Evolutionary conservation across 1,284 basidiomycete species (phyloP), one percentile per base, ranked within the genome.

Genomic region (Puccinia triticina): DNA sequence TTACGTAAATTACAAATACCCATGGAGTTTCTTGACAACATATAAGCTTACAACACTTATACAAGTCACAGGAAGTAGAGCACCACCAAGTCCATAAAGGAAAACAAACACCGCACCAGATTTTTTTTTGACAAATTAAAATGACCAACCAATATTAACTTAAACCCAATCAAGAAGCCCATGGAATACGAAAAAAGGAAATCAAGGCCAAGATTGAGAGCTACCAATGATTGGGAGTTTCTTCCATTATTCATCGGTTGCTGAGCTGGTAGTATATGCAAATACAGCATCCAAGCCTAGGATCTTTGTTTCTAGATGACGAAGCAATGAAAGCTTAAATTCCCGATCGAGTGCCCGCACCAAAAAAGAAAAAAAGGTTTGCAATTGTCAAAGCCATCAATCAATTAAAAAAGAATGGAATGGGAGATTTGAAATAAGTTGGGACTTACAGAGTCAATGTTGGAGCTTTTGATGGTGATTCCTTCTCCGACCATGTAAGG

Each of bases 401-500:
- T 46, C 2, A 71, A 50, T 26, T 1, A 48, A 34, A 43, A 48
- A 8, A n/a, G 16, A 21, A 50, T 12, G 34, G 43, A 29, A 50
- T 18, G 21, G 34, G 34, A 50, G n/a, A 50, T 29, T 48, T 50
- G n/a, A 50, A 23, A 66, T 32, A 40, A 0, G 57, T 53, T 2
- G n/a, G 84, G 83, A 50, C 82, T 87, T 53, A 83, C 82, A 0
- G 86, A 86, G 0, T 87, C 84, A 0, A 88, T 87, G 1, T 90
- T 90, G 0, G 84, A 77, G 48, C 78, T 53, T 37, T 57, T 53
- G 37, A 84, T 79, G 11, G 29, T 26, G 16, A 95, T 87, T 7
- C 94, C 95, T 18, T 89, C 89, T 4, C 95, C 95, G 12, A 97
- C 91, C 53, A 95, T 88, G 32, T 88, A 90, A 0, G 95, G 95